Evolutionary conservation across 345 rosid genomes (phyloP).

Genomic region (Raphanus sativus): DNA sequence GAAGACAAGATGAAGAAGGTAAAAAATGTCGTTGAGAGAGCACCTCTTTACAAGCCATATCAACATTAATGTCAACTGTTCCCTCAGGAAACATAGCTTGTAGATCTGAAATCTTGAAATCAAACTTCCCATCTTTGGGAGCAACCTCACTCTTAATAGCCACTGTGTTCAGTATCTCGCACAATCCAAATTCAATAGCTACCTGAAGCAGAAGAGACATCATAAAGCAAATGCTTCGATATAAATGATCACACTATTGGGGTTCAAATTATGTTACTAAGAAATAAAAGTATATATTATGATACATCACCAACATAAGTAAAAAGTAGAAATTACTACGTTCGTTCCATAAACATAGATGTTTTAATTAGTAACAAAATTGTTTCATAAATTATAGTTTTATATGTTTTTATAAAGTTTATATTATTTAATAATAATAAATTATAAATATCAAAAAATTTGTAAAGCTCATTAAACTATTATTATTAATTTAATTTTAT

Average conservation of each 20-base stretch:
- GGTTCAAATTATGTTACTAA: neutral
- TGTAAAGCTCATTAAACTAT: neutral
- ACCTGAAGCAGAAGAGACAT: constrained; percentile 46
- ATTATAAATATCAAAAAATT: too few relatives aligned
- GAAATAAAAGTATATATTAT: neutral
- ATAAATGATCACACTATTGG: neutral
- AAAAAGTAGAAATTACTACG: neutral
- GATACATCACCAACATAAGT: neutral
- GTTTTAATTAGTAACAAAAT: too few relatives aligned
- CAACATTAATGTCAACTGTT: constrained; percentile 51
- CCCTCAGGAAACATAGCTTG: constrained; percentile 62
- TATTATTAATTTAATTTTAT: too few relatives aligned
- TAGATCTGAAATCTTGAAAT: constrained; percentile 54
- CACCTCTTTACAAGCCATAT: constrained; percentile 60
- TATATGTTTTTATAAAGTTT: too few relatives aligned
- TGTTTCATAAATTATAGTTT: too few relatives aligned
- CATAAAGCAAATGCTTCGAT: neutral
- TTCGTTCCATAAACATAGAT: neutral
- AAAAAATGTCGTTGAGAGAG: neutral
- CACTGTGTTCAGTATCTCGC: constrained; percentile 54
- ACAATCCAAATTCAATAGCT: constrained; percentile 71
- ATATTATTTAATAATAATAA: too few relatives aligned
- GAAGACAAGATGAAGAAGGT: neutral
- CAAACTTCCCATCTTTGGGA: constrained; percentile 59
- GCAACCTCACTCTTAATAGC: constrained; percentile 50